A percentile compares a stretch with the other conserved stretches of the same genome.
These are phyloP conservation scores for Hypoxylon sp. DNA, from an alignment of 2,329 filamentous ascomycete species.

Conservation along the genomic window DNA sequence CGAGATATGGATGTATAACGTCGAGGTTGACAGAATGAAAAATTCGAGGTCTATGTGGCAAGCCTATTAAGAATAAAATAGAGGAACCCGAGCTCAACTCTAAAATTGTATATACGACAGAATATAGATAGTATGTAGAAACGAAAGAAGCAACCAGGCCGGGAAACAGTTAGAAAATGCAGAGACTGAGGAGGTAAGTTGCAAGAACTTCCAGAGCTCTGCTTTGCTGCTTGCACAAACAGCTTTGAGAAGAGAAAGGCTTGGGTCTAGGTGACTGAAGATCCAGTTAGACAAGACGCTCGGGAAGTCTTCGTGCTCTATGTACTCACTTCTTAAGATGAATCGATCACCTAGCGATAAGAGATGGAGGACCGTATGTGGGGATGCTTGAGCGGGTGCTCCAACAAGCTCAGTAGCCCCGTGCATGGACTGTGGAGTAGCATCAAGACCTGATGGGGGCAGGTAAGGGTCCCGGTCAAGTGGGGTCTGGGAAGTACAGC, in stretches of 20 bases:
- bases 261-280: slow-evolving; percentile 54
- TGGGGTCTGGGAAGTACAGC: slow-evolving; percentile 19
- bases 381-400: slow-evolving; percentile 39
- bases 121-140: slow-evolving; percentile 37
- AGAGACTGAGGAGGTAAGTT: slow-evolving; percentile 47
- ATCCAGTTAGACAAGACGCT: slow-evolving; percentile 44
- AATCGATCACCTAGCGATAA: slow-evolving; percentile 31
- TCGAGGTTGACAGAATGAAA: slow-evolving; percentile 15
- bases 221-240: slow-evolving; percentile 52
- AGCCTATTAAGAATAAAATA: slow-evolving; percentile 37
- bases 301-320: slow-evolving; percentile 30
- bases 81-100: slow-evolving; percentile 37
- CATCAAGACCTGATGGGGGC: slow-evolving; percentile 44
- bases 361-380: slow-evolving; percentile 42
- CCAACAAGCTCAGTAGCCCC: slow-evolving; percentile 37
- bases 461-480: slow-evolving; percentile 24
- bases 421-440: slow-evolving; percentile 45
- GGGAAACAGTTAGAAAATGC: slow-evolving; percentile 36
- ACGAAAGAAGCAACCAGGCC: slow-evolving; percentile 40
- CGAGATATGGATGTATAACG: neutral
- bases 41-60: slow-evolving; percentile 16
- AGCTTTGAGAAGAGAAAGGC: slow-evolving; percentile 47
- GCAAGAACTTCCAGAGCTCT: slow-evolving; percentile 66
- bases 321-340: slow-evolving; percentile 43
- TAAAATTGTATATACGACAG: slow-evolving; percentile 17